These are phyloP conservation scores for Pythium scleroteichum DNA, from an alignment of 352 stramenopile genomes.

Conservation along the genomic window DNA sequence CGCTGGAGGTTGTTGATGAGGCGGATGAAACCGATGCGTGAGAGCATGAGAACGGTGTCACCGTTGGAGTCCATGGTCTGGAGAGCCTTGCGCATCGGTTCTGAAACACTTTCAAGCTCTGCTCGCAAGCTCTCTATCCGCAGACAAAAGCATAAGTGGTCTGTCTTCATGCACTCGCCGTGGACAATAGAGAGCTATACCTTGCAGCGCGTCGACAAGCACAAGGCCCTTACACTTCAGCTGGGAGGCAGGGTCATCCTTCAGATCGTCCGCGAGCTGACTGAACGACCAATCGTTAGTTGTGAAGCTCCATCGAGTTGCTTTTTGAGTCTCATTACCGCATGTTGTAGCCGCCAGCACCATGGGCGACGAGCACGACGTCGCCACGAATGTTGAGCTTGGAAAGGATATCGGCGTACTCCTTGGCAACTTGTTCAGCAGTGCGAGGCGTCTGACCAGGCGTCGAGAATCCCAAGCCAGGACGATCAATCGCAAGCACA, in stretches of 20 bases:
- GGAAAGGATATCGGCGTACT: conserved; percentile 66
- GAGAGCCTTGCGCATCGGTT: conserved; percentile 51
- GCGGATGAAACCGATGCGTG: conserved; percentile 63
- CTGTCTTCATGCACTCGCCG: too few relatives aligned
- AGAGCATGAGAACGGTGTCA: conserved; percentile 51
- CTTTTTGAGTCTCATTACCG: conserved; percentile 23
- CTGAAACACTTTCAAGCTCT: conserved; percentile 67
- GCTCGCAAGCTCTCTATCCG: conserved; percentile 51
- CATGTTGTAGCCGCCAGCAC: conserved; percentile 83
- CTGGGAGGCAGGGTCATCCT: conserved; percentile 19
- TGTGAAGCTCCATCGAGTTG: too few relatives aligned
- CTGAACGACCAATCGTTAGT: conserved; percentile 5
- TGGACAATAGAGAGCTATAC: conserved; percentile 27
- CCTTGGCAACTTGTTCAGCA: conserved; percentile 51
- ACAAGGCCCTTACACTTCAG: conserved; percentile 61
- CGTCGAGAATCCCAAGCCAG: conserved; percentile 72
- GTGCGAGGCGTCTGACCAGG: conserved; percentile 47
- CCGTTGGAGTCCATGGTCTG: conserved; percentile 63
- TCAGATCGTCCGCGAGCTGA: conserved; percentile 49
- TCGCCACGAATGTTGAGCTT: conserved; percentile 55
- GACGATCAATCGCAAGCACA: conserved; percentile 69
- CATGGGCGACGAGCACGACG: conserved; percentile 71
- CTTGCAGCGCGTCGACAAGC: conserved; percentile 70
- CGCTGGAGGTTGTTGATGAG: conserved; percentile 68
- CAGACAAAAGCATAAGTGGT: too few relatives aligned